These are phyloP conservation scores for Neurospora intermedia DNA, from an alignment of 495 filamentous ascomycete species.

Conservation along the genomic window DNA sequence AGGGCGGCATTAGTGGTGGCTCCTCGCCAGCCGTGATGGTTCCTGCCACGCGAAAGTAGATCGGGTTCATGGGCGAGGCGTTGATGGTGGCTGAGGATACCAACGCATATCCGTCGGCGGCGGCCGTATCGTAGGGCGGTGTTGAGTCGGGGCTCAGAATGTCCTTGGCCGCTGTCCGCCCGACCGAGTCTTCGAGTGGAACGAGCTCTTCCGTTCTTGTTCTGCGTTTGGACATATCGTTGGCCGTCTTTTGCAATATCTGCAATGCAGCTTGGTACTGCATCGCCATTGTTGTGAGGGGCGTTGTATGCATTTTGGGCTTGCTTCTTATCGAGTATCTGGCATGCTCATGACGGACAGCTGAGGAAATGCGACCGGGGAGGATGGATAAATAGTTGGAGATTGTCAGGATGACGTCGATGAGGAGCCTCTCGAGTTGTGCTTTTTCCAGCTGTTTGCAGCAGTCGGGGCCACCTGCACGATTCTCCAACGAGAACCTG, in stretches of 20 bases:
- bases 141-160: background rate
- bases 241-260: background rate
- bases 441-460: background rate
- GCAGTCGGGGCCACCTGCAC: background rate
- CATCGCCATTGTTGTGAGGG: background rate
- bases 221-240: background rate
- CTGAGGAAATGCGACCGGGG: background rate
- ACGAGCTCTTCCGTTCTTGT: background rate
- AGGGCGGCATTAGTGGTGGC: background rate
- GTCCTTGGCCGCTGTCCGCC: background rate
- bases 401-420: background rate
- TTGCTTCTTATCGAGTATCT: background rate
- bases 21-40: background rate
- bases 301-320: background rate
- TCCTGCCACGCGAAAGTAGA: background rate
- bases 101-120: background rate
- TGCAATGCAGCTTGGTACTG: background rate
- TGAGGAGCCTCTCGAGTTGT: background rate
- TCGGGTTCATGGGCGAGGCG: background rate
- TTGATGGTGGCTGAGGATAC: background rate
- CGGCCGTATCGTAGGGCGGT: background rate
- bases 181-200: background rate
- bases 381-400: background rate
- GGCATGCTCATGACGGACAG: background rate
- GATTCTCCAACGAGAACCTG: background rate